Evolutionary conservation across 208 protist species (phyloP).

Genomic region (Trypanosoma boissoni): DNA sequence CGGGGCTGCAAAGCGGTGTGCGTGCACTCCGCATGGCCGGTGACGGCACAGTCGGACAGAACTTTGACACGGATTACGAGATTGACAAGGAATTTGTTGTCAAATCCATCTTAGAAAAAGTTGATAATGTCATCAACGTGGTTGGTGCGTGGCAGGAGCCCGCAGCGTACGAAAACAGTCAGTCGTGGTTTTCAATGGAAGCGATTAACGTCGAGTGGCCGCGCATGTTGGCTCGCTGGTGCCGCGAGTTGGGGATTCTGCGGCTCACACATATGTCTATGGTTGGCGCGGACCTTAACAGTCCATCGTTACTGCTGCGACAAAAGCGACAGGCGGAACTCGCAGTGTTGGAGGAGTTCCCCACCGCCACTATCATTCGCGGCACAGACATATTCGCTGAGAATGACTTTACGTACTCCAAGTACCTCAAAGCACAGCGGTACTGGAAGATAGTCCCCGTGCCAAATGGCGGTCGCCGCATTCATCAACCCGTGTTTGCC

Average conservation of each 20-base stretch:
- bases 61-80: slow-evolving; percentile 88
- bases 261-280: slow-evolving; percentile 88
- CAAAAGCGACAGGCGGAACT: slow-evolving; percentile 85
- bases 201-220: slow-evolving; percentile 91
- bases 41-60: slow-evolving; percentile 86
- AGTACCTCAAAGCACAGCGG: slow-evolving; percentile 87
- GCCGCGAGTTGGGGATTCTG: slow-evolving; percentile 82
- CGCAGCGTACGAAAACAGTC: slow-evolving; percentile 81
- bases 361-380: slow-evolving; percentile 88
- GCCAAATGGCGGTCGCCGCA: slow-evolving; percentile 78
- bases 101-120: slow-evolving; percentile 87
- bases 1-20: slow-evolving; percentile 72
- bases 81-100: slow-evolving; percentile 92
- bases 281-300: slow-evolving; percentile 85
- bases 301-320: slow-evolving; percentile 79
- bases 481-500: slow-evolving; percentile 89
- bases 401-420: slow-evolving; percentile 87
- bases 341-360: slow-evolving; percentile 89
- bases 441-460: slow-evolving; percentile 84
- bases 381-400: slow-evolving; percentile 85
- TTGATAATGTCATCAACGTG: slow-evolving; percentile 81
- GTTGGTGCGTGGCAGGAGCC: slow-evolving; percentile 89
- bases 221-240: slow-evolving; percentile 87
- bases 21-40: slow-evolving; percentile 67
- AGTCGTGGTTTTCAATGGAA: slow-evolving; percentile 92